Base-by-base conservation (phyloP, 1,284 basidiomycete genomes). In the Pseudomicrostroma phylloplanum region DNA sequence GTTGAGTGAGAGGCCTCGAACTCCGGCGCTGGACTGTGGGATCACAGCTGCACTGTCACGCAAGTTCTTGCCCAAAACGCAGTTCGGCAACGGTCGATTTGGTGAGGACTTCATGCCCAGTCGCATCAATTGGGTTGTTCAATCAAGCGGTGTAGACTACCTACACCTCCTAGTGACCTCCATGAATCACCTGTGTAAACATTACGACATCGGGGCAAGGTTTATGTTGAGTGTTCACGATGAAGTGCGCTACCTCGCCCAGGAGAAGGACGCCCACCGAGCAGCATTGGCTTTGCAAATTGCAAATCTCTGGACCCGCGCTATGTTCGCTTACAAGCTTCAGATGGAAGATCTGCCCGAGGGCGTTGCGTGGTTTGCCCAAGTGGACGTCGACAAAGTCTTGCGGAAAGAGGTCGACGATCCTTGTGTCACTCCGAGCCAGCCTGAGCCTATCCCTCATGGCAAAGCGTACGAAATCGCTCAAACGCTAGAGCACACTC, bases 51-150 rank as follows among this genome's bases (percentile, higher is more conserved):
- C 93, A 0, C 83, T 99, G 21, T 89, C 89, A 17, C 94, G 91
- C 80, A 87, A 89, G 66, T 89, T 91, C 78, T 85, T 99, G 0
- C 88, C 89, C 1, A 65, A 59, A 12, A 19, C 15, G 7, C 21
- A 6, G 19, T 13, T 23, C 25, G 40, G 85, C 13, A 23, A 23
- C 48, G n/a, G 30, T 12, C 26, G n/a, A 7, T 23, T 23, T 11
- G 19, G 42, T n/a, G 56, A n/a, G 4, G 90, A 94, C 70, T 98
- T 91, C 80, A 89, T 98, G 85, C 90, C 96, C 0, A 94, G 91
- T 13, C 86, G 94, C 26, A 94, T 98, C 82, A 99, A 99, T 78
- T 98, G 96, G 96, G 96, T 96, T 56, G 96, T 99, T 7, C 96
- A 98, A 79, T 96, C 92, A 7, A 96, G 92, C 0, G 96, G 94